Evolutionary conservation across 176 grass and related monocot genomes (phyloP), one percentile per base, ranked within the genome.

Genomic region (Themeda triandra): DNA sequence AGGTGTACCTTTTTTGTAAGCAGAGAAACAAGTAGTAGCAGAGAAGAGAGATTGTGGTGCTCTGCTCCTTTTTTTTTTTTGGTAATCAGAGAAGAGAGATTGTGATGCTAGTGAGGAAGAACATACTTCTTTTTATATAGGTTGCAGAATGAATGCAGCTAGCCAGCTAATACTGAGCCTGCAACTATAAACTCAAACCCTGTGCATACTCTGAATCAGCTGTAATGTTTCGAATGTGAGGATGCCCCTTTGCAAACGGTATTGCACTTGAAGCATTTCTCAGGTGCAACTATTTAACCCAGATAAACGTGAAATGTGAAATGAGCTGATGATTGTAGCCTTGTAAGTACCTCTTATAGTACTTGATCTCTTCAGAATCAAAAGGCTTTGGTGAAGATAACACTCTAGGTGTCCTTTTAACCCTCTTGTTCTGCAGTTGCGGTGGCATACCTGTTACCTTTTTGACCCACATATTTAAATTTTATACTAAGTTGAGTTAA

Each of bases 371-470:
- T 35, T 35, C 33, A 35, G 33, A 35, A 35, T 5, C 33, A 5
- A 35, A 35, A 35, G 33, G 6, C 33, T 35, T 35, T 35, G 33
- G 33, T 35, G 33, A 35, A 35, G 33, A 35, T 35, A 35, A 35
- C n/a, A n/a, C n/a, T n/a, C 33, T 63, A 80, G 89, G 85, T 87
- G 69, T 84, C 75, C 84, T 84, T 87, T 84, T 84, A 87, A 75
- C 89, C 81, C 81, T 75, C 60, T 35, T 35, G 33, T 35, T 35
- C 3, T 35, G 3, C 33, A 3, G 33, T 35, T 35, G 33, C 3
- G 3, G 33, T 35, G 33, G 33, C 33, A 5, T 35, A 35, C 33
- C 33, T 3, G 33, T 35, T 35, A 5, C 4, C 33, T 35, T 35
- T 35, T 35, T 35, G 3, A 35, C 3, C 33, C 33, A 35, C 33